phyloP scores from a whole-genome alignment of 495 filamentous ascomycete genomes.

The Entonaema liquescens region DNA sequence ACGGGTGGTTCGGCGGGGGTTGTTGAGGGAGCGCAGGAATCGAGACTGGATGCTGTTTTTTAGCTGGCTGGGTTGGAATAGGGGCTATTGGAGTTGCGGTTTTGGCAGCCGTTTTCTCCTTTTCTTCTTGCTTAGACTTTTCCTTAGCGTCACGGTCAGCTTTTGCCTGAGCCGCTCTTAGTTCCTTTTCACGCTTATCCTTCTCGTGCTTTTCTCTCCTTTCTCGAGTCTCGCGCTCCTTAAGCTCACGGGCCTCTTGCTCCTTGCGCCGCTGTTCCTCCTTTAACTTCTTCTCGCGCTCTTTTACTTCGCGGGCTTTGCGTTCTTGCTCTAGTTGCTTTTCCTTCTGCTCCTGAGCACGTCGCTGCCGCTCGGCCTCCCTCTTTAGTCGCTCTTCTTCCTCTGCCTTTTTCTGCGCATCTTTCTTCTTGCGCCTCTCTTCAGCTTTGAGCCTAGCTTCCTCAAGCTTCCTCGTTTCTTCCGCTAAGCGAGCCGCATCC shows the following conservation, averaged over 20 bases:
- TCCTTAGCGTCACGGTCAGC: slow-evolving; percentile 60
- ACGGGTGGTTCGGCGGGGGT: slow-evolving; percentile 61
- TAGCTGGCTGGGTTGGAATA: slow-evolving; percentile 55
- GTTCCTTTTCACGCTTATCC: slow-evolving; percentile 62
- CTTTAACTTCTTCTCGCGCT: slow-evolving; percentile 66
- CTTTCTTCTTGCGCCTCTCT: slow-evolving; percentile 89
- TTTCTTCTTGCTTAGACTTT: slow-evolving; percentile 62
- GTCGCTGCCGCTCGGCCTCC: slow-evolving; percentile 80
- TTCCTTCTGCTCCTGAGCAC: slow-evolving; percentile 83
- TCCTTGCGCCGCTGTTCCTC: slow-evolving; percentile 66
- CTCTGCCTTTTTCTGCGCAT: slow-evolving; percentile 88
- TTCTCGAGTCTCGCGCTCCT: slow-evolving; percentile 74
- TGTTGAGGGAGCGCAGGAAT: slow-evolving; percentile 62
- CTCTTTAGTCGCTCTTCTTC: slow-evolving; percentile 85
- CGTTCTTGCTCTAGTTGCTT: slow-evolving; percentile 83
- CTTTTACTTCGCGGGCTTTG: slow-evolving; percentile 75
- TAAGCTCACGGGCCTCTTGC: slow-evolving; percentile 61
- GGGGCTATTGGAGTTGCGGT: slow-evolving; percentile 47
- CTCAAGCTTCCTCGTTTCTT: slow-evolving; percentile 81
- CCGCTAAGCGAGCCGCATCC: slow-evolving; percentile 77
- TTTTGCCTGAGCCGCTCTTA: slow-evolving; percentile 51
- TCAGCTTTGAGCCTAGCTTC: slow-evolving; percentile 82
- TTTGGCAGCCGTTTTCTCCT: slow-evolving; percentile 59
- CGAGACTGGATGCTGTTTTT: slow-evolving; percentile 61
- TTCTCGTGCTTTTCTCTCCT: slow-evolving; percentile 72